A percentile compares a stretch with the other conserved stretches of the same genome.
These are phyloP conservation scores for Pythium biforme DNA, from an alignment of 352 stramenopile genomes.

Conservation along the genomic window DNA sequence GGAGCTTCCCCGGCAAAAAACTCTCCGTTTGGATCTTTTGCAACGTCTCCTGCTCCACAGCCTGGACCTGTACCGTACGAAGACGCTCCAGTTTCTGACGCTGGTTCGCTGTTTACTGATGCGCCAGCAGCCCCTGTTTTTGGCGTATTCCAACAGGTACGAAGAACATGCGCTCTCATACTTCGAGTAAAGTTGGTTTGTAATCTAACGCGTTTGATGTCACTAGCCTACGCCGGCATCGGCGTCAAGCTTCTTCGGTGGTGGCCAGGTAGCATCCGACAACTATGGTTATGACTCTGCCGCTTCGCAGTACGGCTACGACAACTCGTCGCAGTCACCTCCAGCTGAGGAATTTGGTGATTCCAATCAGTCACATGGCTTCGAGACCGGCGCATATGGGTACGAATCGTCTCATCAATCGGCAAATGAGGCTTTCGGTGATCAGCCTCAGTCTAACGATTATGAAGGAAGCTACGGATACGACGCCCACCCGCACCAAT, in stretches of 20 bases:
- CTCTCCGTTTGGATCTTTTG: conserved; percentile 49
- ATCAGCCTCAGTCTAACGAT: neutral
- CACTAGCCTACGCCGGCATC: conserved; percentile 13
- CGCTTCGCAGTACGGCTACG: neutral
- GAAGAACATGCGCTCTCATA: conserved; percentile 13
- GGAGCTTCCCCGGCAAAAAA: conserved; percentile 48
- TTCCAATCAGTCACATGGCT: neutral
- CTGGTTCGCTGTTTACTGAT: conserved; percentile 58
- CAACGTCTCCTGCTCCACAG: conserved; percentile 6
- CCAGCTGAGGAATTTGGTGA: neutral
- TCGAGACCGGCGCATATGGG: neutral
- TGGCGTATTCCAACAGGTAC: conserved; percentile 27
- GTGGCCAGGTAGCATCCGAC: neutral
- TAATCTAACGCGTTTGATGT: conserved; percentile 28
- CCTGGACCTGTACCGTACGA: conserved; percentile 9
- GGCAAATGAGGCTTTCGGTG: conserved; percentile 6
- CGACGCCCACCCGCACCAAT: neutral
- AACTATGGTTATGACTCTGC: conserved; percentile 10
- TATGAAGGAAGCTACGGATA: conserved; percentile 1
- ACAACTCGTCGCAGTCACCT: neutral
- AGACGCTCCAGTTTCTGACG: conserved; percentile 54
- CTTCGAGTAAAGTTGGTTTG: neutral
- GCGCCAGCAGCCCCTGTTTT: conserved; percentile 33
- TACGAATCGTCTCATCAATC: conserved; percentile 8
- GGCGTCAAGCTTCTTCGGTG: conserved; percentile 22